These are phyloP conservation scores for Dipodascopsis uninucleata DNA, from an alignment of 805 yeast species.

Conservation along the genomic window DNA sequence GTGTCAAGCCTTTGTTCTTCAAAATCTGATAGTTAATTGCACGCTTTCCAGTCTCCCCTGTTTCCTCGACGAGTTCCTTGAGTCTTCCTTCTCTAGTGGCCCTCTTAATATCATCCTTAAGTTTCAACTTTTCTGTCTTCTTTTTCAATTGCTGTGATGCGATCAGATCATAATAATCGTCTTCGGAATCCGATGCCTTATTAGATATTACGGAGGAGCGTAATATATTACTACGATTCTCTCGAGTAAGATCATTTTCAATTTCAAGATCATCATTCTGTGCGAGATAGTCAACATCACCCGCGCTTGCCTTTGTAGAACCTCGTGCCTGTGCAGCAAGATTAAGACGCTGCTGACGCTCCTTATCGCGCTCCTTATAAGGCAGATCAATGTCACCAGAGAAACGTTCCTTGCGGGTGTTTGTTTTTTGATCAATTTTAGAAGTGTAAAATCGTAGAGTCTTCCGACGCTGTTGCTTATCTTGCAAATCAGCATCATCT, in stretches of 20 bases:
- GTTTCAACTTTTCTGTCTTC: conserved; percentile 38
- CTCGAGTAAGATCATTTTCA: conserved; percentile 24
- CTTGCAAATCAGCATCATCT: conserved; percentile 82
- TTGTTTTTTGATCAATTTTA: conserved; percentile 77
- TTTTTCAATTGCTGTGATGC: conserved; percentile 51
- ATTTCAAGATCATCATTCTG: conserved; percentile 39
- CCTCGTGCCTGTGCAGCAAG: conserved; percentile 91
- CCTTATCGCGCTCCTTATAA: conserved; percentile 82
- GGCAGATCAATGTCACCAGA: conserved; percentile 90
- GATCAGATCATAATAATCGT: conserved; percentile 56
- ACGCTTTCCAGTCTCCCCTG: conserved; percentile 83
- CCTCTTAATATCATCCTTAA: conserved; percentile 15
- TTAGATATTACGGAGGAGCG: conserved; percentile 1
- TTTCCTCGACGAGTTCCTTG: conserved; percentile 61
- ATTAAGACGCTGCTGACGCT: conserved; percentile 79
- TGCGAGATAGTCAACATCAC: conserved; percentile 30
- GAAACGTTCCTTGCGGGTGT: conserved; percentile 54
- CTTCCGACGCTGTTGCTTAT: conserved; percentile 72
- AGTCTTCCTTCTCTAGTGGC: conserved; percentile 85
- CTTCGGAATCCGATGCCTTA: conserved; percentile 41
- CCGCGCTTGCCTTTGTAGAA: conserved; percentile 44
- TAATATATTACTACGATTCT: background rate
- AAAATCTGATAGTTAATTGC: conserved; percentile 91
- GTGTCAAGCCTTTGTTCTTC: conserved; percentile 94
- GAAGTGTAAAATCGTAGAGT: conserved; percentile 94